Conservation (phyloP, 768 basidiomycete species). For the Hypholoma fasciculare region DNA sequence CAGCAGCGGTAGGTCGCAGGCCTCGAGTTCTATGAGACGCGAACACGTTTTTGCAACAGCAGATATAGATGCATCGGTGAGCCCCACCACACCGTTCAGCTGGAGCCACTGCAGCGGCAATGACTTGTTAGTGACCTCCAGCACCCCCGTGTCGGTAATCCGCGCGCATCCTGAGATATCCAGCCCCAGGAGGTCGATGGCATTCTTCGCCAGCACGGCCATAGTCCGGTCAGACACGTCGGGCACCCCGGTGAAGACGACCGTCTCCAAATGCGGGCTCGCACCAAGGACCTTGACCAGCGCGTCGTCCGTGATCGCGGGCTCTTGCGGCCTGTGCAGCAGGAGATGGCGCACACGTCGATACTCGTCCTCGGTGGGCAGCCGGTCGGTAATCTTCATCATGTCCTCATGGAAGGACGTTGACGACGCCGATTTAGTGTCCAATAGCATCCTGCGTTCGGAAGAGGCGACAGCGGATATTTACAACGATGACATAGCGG, state of each 20-base stretch:
- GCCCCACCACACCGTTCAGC: constrained; percentile 64
- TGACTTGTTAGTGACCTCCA: constrained; percentile 68
- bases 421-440: constrained; percentile 27
- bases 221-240: constrained; percentile 72
- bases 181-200: constrained; percentile 69
- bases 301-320: constrained; percentile 53
- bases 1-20: constrained; percentile 67
- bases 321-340: constrained; percentile 40
- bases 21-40: constrained; percentile 78
- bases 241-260: constrained; percentile 66
- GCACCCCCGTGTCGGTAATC: constrained; percentile 77
- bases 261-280: constrained; percentile 68
- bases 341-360: constrained; percentile 60
- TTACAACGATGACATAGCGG: not conserved
- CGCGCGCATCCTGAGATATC: constrained; percentile 74
- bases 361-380: constrained; percentile 61
- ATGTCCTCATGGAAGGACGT: constrained; percentile 52
- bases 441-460: constrained; percentile 19
- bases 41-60: constrained; percentile 75
- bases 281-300: constrained; percentile 55
- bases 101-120: constrained; percentile 74
- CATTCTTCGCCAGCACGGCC: constrained; percentile 57
- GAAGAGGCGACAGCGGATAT: too few species aligned
- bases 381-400: constrained; percentile 58
- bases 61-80: constrained; percentile 62